Percentiles rank a stretch among this genome's conserved stretches.
Conservation (phyloP, 345 rosid species). For the Linum usitatissimum region DNA sequence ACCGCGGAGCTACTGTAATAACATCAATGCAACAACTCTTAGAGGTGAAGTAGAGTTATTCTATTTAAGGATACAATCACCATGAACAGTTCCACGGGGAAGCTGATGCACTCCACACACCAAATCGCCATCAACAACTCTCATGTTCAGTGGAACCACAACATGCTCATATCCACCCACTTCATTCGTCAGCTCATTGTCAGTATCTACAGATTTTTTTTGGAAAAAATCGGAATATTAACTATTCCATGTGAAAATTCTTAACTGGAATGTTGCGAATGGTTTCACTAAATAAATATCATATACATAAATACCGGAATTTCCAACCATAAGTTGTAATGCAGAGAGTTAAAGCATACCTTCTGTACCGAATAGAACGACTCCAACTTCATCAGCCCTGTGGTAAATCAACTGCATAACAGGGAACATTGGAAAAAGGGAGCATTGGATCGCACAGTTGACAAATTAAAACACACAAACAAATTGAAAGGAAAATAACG, state of each 20-base stretch:
- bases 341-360: constrained; percentile 29
- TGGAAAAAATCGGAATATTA: background rate
- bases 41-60: constrained; percentile 5
- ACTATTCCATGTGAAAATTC: no score
- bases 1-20: background rate
- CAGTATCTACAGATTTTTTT: constrained; percentile 38
- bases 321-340: background rate
- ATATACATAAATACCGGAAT: background rate
- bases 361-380: constrained; percentile 71
- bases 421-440: constrained; percentile 5
- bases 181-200: constrained; percentile 63
- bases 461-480: background rate
- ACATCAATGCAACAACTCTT: background rate
- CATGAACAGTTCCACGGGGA: constrained; percentile 63
- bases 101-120: constrained; percentile 37
- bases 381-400: constrained; percentile 74
- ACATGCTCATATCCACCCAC: constrained; percentile 84
- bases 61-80: constrained; percentile 68
- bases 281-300: background rate
- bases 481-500: background rate
- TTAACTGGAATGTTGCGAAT: no score
- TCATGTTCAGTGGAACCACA: constrained; percentile 39
- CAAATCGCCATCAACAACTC: constrained; percentile 58
- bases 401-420: constrained; percentile 57
- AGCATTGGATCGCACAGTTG: background rate